Percentiles rank a stretch among this genome's conserved stretches.
Evolutionary conservation across 345 rosid genomes (phyloP).

Genomic region (Mangifera indica): DNA sequence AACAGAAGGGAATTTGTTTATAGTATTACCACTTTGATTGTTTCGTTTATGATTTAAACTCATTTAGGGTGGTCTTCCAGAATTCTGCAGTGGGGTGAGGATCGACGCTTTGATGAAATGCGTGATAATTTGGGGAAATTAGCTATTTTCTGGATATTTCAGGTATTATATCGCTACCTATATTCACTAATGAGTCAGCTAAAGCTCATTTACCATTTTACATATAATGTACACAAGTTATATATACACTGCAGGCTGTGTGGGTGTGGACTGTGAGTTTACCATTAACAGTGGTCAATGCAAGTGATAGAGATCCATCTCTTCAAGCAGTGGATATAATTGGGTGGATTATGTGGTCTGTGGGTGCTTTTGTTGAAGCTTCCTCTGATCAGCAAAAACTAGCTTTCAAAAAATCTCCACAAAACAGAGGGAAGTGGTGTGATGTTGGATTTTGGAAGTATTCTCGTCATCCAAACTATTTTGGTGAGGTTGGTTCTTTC

Average conservation of each 20-base stretch:
- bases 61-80: conserved; percentile 34
- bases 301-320: conserved; percentile 65
- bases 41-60: background rate
- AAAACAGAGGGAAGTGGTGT: conserved; percentile 86
- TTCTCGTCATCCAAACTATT: conserved; percentile 91
- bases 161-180: conserved; percentile 43
- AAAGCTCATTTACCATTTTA: background rate
- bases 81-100: conserved; percentile 95
- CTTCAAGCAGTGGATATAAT: conserved; percentile 61
- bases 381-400: conserved; percentile 87
- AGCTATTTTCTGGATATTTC: conserved; percentile 78
- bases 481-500: conserved; percentile 72
- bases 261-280: conserved; percentile 97
- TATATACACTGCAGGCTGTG: conserved; percentile 53
- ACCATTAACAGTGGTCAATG: conserved; percentile 86
- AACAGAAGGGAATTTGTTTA: background rate
- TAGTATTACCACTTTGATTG: background rate
- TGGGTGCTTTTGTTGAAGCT: conserved; percentile 66
- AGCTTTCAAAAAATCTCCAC: conserved; percentile 66
- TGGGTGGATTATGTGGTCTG: conserved; percentile 86
- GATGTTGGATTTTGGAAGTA: conserved; percentile 78
- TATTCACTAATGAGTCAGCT: background rate
- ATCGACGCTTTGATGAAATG: conserved; percentile 83
- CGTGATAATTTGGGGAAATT: conserved; percentile 66
- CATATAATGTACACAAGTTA: conserved; percentile 3